Percentiles rank a stretch among this genome's conserved stretches.
Evolutionary conservation across 768 basidiomycete species (phyloP).

Genomic region (Leucogyrophana mollusca): DNA sequence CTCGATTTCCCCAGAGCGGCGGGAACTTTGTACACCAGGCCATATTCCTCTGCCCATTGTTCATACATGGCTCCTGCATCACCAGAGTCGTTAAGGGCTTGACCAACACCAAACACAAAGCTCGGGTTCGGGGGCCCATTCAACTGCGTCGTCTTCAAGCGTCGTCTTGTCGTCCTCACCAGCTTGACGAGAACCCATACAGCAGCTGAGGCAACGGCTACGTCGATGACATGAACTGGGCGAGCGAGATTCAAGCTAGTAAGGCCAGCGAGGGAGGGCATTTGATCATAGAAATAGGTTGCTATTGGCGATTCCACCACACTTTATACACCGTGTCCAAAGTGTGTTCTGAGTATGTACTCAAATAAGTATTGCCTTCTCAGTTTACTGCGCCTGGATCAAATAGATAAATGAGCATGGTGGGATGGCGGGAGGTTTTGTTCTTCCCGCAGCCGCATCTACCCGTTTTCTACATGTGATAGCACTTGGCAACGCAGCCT

Average conservation of each 20-base stretch:
- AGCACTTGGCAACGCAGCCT: too few relatives aligned
- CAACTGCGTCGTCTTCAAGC: slow-evolving; percentile 18
- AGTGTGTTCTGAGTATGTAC: too few relatives aligned
- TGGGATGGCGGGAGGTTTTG: too few relatives aligned
- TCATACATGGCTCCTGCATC: slow-evolving; percentile 39
- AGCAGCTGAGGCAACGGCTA: background rate
- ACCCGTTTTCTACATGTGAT: too few relatives aligned
- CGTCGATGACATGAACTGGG: background rate
- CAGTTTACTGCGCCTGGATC: too few relatives aligned
- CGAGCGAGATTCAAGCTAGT: background rate
- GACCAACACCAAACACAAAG: slow-evolving; percentile 16
- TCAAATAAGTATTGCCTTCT: too few relatives aligned
- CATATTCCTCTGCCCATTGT: slow-evolving; percentile 47
- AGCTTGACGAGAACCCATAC: slow-evolving; percentile 8
- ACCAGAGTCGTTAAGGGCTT: background rate
- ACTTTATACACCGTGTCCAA: too few relatives aligned
- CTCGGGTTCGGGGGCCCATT: slow-evolving; percentile 17
- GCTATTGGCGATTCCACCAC: too few relatives aligned
- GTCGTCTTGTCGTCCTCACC: background rate
- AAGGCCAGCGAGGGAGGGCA: too few relatives aligned
- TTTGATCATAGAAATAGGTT: too few relatives aligned
- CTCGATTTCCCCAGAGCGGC: slow-evolving; percentile 30
- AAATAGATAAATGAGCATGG: too few relatives aligned
- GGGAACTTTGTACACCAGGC: slow-evolving; percentile 44
- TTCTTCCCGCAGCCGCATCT: too few relatives aligned